phyloP scores from a whole-genome alignment of 345 rosid genomes.

The Eucalyptus tenuipes region DNA sequence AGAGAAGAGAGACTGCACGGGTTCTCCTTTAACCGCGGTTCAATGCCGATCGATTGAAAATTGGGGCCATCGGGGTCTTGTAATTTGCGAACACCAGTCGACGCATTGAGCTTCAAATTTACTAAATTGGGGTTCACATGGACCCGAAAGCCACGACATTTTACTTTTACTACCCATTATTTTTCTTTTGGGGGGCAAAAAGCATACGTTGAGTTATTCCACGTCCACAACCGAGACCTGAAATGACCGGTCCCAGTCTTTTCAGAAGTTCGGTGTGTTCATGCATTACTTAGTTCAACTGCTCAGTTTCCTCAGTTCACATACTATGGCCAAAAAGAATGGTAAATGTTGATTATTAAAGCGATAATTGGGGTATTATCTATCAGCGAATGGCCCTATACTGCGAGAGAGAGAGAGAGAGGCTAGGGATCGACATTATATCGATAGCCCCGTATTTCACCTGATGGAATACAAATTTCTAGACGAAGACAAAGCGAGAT shows the following conservation, averaged over 20 bases:
- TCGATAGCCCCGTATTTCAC: neutral
- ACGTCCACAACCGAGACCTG: neutral
- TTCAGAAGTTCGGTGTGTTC: neutral
- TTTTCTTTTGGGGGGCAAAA: neutral
- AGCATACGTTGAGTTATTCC: neutral
- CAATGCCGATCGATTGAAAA: neutral
- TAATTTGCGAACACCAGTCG: neutral
- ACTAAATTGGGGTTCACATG: neutral
- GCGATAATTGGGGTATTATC: neutral
- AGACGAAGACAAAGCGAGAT: neutral
- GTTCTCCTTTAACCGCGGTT: neutral
- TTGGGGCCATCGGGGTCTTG: neutral
- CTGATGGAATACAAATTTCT: neutral
- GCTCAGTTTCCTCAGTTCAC: neutral
- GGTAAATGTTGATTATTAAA: neutral
- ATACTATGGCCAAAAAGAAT: neutral
- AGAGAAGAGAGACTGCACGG: neutral
- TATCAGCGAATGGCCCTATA: neutral
- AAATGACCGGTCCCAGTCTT: neutral
- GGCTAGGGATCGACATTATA: neutral
- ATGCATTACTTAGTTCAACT: neutral
- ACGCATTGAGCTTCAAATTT: too few relatives aligned
- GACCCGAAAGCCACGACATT: neutral
- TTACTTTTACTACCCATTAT: neutral
- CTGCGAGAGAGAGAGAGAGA: neutral